Evolutionary conservation across 768 basidiomycete genomes (phyloP), one percentile per base, ranked within the genome.

Genomic region (Ramaria sp.): DNA sequence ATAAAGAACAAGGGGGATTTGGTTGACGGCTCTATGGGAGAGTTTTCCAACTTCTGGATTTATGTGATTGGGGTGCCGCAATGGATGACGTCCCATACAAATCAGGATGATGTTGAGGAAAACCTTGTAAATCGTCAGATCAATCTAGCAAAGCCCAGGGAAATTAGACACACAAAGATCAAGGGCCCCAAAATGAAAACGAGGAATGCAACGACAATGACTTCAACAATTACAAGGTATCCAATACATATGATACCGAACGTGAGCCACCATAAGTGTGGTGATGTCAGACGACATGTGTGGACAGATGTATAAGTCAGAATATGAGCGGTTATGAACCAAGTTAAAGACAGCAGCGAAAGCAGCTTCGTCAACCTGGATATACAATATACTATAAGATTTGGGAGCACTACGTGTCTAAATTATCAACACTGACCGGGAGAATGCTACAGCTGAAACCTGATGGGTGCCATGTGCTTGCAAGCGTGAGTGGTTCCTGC

Each of bases 241-340:
- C 86, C 81, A 39, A 86, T 78, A 67, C 84, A 82, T 13, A 91
- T 69, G 60, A 91, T 82, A 34, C 79, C 83, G 64, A 92, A 89
- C 20, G 78, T 79, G 44, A 90, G 77, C 86, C 87, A 92, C 88
- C 88, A 92, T 32, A 91, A 69, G 59, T 89, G 84, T 7, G 89
- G 89, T 12, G 88, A 78, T 0, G 83, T 71, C 55, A 73, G 67
- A 18, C 89, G 82, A 56, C 89, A 92, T 15, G 81, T 78, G 58
- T 81, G 72, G 27, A 87, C 70, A 7, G 88, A 85, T 15, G 85
- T 85, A 62, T 89, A 91, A 57, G 81, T 76, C 52, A 91, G 70
- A 27, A 89, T 81, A 62, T 92, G 85, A 10, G 88, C 85, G 16
- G 81, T 83, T 25, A 91, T 65, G 61, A 91, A 91, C 86, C 90